Evolutionary conservation across 345 rosid species (phyloP).

Genomic region (Diplotaxis tenuifolia): DNA sequence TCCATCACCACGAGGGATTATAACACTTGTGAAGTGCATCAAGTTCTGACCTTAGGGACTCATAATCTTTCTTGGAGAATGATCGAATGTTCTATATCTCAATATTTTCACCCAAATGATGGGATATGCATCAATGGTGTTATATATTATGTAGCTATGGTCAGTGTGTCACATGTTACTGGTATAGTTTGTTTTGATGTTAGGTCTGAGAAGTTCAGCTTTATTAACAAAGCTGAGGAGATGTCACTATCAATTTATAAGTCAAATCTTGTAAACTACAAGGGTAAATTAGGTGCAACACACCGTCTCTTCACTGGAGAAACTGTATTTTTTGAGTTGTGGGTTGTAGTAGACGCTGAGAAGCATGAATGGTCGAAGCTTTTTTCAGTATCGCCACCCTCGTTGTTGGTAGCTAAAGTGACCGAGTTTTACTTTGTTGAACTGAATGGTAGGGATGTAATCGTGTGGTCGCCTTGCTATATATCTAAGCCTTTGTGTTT

Average conservation of each 20-base stretch:
- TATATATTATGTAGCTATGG: no score
- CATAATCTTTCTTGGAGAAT: neutral
- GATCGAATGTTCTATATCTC: no score
- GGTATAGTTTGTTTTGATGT: no score
- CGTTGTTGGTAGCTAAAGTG: neutral
- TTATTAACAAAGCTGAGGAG: neutral
- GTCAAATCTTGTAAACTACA: no score
- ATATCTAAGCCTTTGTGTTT: neutral
- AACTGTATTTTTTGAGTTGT: neutral
- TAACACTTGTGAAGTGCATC: neutral
- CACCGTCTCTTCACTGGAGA: no score
- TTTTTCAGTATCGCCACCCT: neutral
- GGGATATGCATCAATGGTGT: no score
- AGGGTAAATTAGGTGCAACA: no score
- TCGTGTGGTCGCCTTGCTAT: neutral
- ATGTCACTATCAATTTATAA: neutral
- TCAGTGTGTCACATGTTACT: no score
- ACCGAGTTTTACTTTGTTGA: neutral
- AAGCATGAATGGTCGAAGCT: neutral
- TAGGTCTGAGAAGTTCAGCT: no score
- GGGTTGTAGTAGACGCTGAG: neutral
- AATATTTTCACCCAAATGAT: no score
- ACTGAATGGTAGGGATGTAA: neutral
- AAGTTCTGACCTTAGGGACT: neutral
- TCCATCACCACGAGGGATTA: neutral